These are phyloP conservation scores for Metarhizium humberi DNA, from an alignment of 2,329 filamentous ascomycete genomes.

Conservation along the genomic window DNA sequence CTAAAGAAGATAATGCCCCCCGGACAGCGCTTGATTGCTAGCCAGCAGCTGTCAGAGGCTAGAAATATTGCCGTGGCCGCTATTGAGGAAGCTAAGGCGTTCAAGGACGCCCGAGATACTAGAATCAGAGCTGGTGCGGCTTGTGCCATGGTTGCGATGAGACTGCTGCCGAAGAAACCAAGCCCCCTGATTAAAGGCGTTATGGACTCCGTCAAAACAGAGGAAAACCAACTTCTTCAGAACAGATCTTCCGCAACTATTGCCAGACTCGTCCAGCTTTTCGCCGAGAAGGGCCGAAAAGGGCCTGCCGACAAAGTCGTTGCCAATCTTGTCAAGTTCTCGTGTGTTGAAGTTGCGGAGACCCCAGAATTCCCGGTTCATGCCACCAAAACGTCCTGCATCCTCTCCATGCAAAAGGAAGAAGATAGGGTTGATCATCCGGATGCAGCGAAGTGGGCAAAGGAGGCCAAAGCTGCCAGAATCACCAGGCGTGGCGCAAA, in stretches of 20 bases:
- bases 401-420: slow-evolving; percentile 92
- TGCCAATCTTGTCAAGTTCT: slow-evolving; percentile 92
- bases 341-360: slow-evolving; percentile 93
- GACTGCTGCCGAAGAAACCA: slow-evolving; percentile 83
- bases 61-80: slow-evolving; percentile 59
- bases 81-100: slow-evolving; percentile 68
- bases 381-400: slow-evolving; percentile 64
- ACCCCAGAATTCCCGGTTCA: slow-evolving; percentile 92
- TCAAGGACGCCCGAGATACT: slow-evolving; percentile 75
- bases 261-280: slow-evolving; percentile 74
- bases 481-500: slow-evolving; percentile 91
- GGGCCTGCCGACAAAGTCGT: slow-evolving; percentile 94
- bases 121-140: slow-evolving; percentile 81
- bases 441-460: slow-evolving; percentile 82
- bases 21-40: slow-evolving; percentile 76
- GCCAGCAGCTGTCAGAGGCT: slow-evolving; percentile 70
- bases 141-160: slow-evolving; percentile 80
- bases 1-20: slow-evolving; percentile 84
- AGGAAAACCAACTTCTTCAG: slow-evolving; percentile 85
- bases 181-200: slow-evolving; percentile 88
- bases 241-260: slow-evolving; percentile 78
- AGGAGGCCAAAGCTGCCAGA: slow-evolving; percentile 78
- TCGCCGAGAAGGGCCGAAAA: slow-evolving; percentile 68
- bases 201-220: slow-evolving; percentile 96
- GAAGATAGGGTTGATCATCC: slow-evolving; percentile 90